These are phyloP conservation scores for Neurospora africana DNA, from an alignment of 495 filamentous ascomycete species.

Conservation along the genomic window DNA sequence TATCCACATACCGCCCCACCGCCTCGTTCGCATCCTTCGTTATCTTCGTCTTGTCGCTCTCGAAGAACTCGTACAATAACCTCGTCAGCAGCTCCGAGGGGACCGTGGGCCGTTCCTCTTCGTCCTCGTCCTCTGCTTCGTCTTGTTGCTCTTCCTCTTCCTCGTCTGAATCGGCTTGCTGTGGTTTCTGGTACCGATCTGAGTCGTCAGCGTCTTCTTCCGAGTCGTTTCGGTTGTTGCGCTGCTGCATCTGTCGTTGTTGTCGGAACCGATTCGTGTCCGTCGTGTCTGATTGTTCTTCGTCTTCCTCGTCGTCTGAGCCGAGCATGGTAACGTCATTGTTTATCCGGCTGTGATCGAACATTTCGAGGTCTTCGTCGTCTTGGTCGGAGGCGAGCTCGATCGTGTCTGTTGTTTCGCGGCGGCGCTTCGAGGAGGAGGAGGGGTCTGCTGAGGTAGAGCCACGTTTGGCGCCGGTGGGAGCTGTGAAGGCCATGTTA, in stretches of 20 bases:
- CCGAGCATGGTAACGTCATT: not conserved
- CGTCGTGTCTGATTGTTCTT: not conserved
- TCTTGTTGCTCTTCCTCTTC: conserved; percentile 10
- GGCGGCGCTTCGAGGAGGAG: not conserved
- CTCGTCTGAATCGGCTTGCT: conserved; percentile 14
- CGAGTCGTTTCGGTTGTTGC: not conserved
- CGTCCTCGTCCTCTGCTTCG: conserved; percentile 19
- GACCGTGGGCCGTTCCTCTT: conserved; percentile 38
- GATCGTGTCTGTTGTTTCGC: not conserved
- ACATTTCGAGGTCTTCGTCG: not conserved
- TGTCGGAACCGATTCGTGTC: not conserved
- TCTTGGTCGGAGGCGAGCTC: not conserved
- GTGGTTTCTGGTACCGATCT: not conserved
- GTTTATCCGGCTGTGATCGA: not conserved
- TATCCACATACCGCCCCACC: conserved; percentile 78
- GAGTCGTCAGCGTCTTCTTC: not conserved
- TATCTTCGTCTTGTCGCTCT: conserved; percentile 59
- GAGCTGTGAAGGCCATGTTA: not conserved
- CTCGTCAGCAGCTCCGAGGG: conserved; percentile 63
- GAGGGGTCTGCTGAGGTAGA: not conserved
- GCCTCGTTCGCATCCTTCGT: conserved; percentile 68
- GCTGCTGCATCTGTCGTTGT: conserved; percentile 1
- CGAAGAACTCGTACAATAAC: conserved; percentile 71
- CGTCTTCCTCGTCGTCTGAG: not conserved
- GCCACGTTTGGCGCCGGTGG: not conserved